Percentiles rank a stretch among this genome's conserved stretches.
Conservation (phyloP, 2,329 filamentous ascomycete genomes). For the Aspergillus flavus region DNA sequence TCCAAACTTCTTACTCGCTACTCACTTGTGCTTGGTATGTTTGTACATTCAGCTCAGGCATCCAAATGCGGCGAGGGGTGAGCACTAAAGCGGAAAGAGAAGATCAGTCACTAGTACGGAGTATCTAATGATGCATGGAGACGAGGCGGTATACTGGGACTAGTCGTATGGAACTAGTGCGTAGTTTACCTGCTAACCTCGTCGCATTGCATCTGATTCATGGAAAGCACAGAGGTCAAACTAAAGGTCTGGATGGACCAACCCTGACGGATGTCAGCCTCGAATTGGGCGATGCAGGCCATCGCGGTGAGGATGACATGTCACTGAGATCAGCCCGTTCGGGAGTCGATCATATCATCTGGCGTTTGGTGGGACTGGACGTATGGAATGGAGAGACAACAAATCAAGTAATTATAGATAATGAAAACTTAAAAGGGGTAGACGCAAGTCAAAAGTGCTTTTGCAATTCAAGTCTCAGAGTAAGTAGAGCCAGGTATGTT, state of each 20-base stretch:
- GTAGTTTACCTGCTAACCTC: too few relatives aligned
- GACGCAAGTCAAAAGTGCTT: neutral
- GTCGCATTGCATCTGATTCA: neutral
- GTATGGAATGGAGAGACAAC: neutral
- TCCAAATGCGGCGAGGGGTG: neutral
- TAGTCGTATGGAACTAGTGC: neutral
- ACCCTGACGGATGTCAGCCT: neutral
- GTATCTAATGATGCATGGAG: neutral
- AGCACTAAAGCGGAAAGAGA: neutral
- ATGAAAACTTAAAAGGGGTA: neutral
- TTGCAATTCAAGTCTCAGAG: neutral
- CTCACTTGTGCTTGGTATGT: too few relatives aligned
- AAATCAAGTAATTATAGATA: neutral
- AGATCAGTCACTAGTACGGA: neutral
- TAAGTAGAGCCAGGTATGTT: too few relatives aligned
- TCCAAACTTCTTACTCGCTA: too few relatives aligned
- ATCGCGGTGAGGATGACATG: conserved; percentile 3
- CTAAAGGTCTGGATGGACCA: neutral
- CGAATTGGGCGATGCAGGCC: neutral
- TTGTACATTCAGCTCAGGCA: neutral
- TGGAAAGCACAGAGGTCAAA: neutral
- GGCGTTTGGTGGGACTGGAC: neutral
- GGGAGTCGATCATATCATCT: neutral
- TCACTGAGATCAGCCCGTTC: neutral
- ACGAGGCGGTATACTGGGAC: too few relatives aligned